These are phyloP conservation scores for Solanum hybrid DNA, from an alignment of 305 asterid species.

Conservation along the genomic window DNA sequence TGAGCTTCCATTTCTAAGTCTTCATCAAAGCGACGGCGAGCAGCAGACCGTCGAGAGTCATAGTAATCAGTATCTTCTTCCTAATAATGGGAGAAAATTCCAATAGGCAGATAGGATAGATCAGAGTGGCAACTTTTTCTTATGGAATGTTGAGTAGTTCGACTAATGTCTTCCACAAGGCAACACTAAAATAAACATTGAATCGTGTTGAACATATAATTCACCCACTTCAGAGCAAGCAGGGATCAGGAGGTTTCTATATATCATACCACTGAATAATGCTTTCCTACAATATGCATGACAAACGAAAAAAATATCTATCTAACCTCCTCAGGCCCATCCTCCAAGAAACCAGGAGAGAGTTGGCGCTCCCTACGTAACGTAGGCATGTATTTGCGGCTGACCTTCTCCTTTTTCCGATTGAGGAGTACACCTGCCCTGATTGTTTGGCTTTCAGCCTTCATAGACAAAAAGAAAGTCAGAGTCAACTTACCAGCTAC, in stretches of 20 bases:
- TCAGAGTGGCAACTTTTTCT: not conserved
- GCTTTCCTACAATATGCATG: constrained; percentile 1
- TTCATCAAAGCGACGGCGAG: constrained; percentile 69
- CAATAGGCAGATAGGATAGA: not conserved
- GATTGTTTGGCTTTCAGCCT: constrained; percentile 88
- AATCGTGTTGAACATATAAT: not conserved
- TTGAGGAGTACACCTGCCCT: constrained; percentile 66
- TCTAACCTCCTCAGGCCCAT: constrained; percentile 82
- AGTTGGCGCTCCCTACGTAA: constrained; percentile 64
- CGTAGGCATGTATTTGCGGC: constrained; percentile 37
- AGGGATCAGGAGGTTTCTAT: not conserved
- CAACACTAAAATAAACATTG: not conserved
- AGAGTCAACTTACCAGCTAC: constrained; percentile 12
- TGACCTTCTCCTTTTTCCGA: constrained; percentile 50
- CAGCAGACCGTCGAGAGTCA: constrained; percentile 63
- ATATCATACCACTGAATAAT: not conserved
- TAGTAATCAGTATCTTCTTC: constrained; percentile 78
- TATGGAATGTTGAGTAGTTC: not conserved
- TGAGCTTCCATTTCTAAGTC: constrained; percentile 91
- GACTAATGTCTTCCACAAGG: not conserved
- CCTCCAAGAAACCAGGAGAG: constrained; percentile 97
- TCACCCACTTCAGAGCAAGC: constrained; percentile 1
- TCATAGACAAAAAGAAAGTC: constrained; percentile 3
- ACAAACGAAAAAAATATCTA: not conserved
- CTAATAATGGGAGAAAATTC: constrained; percentile 22